Percentiles rank a stretch among this genome's conserved stretches.
These are phyloP conservation scores for Schizosaccharomyces octosporus DNA, from an alignment of 805 yeast species.

Conservation along the genomic window DNA sequence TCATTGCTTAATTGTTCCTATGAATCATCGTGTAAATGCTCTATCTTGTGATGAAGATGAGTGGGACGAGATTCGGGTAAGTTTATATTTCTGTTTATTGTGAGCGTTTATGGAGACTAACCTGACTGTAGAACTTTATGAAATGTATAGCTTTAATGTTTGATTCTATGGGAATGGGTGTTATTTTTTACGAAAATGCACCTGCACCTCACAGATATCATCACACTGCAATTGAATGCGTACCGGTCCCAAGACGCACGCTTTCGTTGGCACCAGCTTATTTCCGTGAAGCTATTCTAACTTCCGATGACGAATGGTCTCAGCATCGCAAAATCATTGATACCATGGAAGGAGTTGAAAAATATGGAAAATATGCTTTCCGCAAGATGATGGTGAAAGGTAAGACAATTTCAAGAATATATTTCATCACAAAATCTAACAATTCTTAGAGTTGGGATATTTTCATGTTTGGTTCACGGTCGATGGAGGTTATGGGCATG, in stretches of 20 bases:
- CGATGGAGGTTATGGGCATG: constrained; percentile 28
- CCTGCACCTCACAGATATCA: constrained; percentile 10
- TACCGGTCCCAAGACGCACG: constrained; percentile 19
- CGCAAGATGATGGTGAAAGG: constrained; percentile 8
- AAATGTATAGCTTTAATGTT: constrained; percentile 19
- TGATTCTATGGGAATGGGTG: constrained; percentile 15
- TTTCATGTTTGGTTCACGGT: constrained; percentile 26
- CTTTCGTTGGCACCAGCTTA: constrained; percentile 17
- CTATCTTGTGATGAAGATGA: constrained; percentile 21
- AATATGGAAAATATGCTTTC: constrained; percentile 10
- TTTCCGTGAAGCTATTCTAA: constrained; percentile 20
- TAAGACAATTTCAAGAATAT: constrained; percentile 6
- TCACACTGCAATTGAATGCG: constrained; percentile 21
- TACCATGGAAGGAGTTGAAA: constrained; percentile 13
- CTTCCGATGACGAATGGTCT: constrained; percentile 18
- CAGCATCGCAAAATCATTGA: constrained; percentile 19
- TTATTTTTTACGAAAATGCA: constrained; percentile 24
- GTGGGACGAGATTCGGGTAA: constrained; percentile 18
- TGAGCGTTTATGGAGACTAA: not conserved
- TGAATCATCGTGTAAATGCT: constrained; percentile 18
- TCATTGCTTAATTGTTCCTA: constrained; percentile 20
- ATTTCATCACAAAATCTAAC: too few relatives aligned
- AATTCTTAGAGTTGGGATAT: constrained; percentile 18
- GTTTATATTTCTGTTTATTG: not conserved
- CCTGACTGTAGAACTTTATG: constrained; percentile 16